Conservation (phyloP, 2,329 filamentous ascomycete species). For the Fulvia fulva region DNA sequence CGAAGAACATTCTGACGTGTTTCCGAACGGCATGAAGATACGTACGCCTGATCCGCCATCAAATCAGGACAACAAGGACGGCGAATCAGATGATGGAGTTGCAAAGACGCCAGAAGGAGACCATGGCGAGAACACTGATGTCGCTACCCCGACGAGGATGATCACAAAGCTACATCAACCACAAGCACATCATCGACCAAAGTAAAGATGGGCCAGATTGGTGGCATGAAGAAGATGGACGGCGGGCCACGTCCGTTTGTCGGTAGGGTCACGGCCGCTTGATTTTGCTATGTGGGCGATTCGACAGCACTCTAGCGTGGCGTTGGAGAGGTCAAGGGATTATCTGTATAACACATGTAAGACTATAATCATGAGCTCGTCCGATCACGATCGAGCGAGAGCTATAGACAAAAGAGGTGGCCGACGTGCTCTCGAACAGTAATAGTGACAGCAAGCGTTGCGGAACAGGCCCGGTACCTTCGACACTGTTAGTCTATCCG, state of each 20-base stretch:
- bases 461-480: too few species aligned
- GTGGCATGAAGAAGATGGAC: background rate
- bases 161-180: background rate
- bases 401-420: too few species aligned
- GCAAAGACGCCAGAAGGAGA: background rate
- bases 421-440: too few species aligned
- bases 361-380: background rate
- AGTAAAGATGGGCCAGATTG: background rate
- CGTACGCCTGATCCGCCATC: background rate
- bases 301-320: background rate
- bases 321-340: background rate
- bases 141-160: constrained; percentile 3
- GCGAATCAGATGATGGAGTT: background rate
- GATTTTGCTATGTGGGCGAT: background rate
- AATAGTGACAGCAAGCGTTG: too few species aligned
- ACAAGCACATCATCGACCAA: background rate
- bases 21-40: constrained; percentile 1
- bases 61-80: background rate
- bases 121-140: constrained; percentile 1
- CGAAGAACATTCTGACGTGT: constrained; percentile 2
- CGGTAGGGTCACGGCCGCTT: background rate
- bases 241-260: background rate
- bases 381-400: background rate
- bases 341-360: background rate
- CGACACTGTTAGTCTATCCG: too few species aligned